Percentiles rank a stretch among this genome's conserved stretches.
Conservation (phyloP, 2,329 filamentous ascomycete genomes). For the Metarhizium humberi region DNA sequence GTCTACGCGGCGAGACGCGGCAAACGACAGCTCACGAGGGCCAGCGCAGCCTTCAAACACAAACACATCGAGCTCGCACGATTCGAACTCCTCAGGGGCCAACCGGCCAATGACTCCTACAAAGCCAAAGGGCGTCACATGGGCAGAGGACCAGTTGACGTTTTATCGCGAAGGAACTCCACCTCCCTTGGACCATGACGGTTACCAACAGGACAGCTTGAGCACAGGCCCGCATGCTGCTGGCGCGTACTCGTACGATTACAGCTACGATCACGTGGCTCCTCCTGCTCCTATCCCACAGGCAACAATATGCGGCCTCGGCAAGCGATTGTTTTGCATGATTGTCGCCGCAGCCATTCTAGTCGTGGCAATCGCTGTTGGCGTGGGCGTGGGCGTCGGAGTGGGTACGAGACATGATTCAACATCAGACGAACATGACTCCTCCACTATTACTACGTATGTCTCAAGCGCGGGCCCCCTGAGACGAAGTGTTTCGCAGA, state of each 20-base stretch:
- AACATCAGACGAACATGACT: not conserved
- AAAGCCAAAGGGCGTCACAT: constrained; percentile 1
- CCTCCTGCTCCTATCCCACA: constrained; percentile 14
- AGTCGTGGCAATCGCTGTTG: constrained; percentile 25
- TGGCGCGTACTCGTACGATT: constrained; percentile 15
- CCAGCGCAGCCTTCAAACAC: not conserved
- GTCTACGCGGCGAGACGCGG: not conserved
- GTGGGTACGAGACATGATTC: constrained; percentile 17
- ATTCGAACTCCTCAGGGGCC: not conserved
- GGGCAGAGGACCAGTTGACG: constrained; percentile 19
- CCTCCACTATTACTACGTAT: constrained; percentile 3
- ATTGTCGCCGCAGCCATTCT: constrained; percentile 19
- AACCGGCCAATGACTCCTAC: not conserved
- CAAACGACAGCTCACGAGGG: not conserved
- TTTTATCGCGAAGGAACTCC: constrained; percentile 33
- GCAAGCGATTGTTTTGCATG: constrained; percentile 26
- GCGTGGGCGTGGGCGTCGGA: constrained; percentile 29
- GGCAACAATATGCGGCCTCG: constrained; percentile 16
- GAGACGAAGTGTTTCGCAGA: not conserved
- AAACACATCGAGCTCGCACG: not conserved
- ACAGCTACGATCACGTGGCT: constrained; percentile 14
- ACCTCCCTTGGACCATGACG: constrained; percentile 15
- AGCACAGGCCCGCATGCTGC: constrained; percentile 1
- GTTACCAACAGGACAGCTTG: not conserved
- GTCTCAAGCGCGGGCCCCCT: not conserved